These are phyloP conservation scores for Saccharomycopsis sp. DNA, from an alignment of 805 yeast genomes.

Conservation along the genomic window DNA sequence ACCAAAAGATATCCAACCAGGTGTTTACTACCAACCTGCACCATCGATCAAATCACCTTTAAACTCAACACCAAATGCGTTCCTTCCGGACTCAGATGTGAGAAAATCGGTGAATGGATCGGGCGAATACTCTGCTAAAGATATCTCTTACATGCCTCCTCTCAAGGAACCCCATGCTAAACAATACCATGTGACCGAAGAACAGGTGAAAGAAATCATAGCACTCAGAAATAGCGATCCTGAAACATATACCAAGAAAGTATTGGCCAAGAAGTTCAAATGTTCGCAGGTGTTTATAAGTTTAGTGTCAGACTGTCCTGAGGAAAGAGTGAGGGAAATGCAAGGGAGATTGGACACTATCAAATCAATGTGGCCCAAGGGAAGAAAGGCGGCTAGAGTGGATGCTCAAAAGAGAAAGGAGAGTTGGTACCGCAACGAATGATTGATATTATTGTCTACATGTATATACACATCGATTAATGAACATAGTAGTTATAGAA, in stretches of 20 bases:
- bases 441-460: background rate
- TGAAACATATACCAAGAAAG: conserved; percentile 52
- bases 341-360: conserved; percentile 38
- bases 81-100: conserved; percentile 57
- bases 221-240: conserved; percentile 54
- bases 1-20: conserved; percentile 19
- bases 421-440: conserved; percentile 52
- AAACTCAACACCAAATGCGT: conserved; percentile 55
- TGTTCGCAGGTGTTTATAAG: conserved; percentile 49
- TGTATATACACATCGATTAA: no score
- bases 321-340: conserved; percentile 40
- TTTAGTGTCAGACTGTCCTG: conserved; percentile 41
- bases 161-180: conserved; percentile 32
- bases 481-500: background rate
- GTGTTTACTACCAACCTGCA: conserved; percentile 19
- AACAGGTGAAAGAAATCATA: conserved; percentile 51
- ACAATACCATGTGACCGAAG: conserved; percentile 50
- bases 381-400: conserved; percentile 41
- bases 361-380: conserved; percentile 43
- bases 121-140: conserved; percentile 26
- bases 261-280: conserved; percentile 52
- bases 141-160: conserved; percentile 32
- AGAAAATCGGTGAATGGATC: conserved; percentile 37
- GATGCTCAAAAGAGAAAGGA: conserved; percentile 55
- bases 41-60: conserved; percentile 21